phyloP scores from a whole-genome alignment of 768 basidiomycete species.

The Dioszegia crocea region DNA sequence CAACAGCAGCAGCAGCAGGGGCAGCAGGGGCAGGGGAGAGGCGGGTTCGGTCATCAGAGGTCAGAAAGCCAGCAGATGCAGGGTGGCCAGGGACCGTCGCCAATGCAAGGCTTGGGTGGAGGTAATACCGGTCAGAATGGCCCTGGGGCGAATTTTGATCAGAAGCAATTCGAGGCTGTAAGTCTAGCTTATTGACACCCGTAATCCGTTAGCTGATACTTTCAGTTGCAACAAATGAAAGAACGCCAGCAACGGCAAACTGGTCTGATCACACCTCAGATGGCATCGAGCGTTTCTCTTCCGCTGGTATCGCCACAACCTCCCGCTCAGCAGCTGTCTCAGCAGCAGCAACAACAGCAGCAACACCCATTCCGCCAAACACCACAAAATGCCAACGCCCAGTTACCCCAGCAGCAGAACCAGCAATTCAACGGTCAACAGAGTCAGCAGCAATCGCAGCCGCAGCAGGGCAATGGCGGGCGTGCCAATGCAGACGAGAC shows the following conservation, averaged over 20 bases:
- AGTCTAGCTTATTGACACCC: neutral
- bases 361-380: slow-evolving; percentile 7
- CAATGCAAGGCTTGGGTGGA: neutral
- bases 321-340: slow-evolving; percentile 3
- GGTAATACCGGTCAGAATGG: neutral
- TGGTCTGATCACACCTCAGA: slow-evolving; percentile 25
- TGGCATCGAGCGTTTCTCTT: slow-evolving; percentile 7
- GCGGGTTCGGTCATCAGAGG: slow-evolving; percentile 5
- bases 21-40: slow-evolving; percentile 5
- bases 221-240: slow-evolving; percentile 38
- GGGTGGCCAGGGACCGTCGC: slow-evolving; percentile 13
- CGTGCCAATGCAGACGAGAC: neutral
- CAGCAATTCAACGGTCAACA: slow-evolving; percentile 5
- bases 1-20: slow-evolving; percentile 15
- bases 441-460: neutral
- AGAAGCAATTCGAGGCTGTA: slow-evolving; percentile 36
- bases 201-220: neutral
- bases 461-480: neutral
- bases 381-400: slow-evolving; percentile 2
- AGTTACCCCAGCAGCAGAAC: slow-evolving; percentile 2
- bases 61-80: slow-evolving; percentile 27
- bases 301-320: slow-evolving; percentile 27
- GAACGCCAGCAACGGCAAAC: slow-evolving; percentile 24
- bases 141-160: slow-evolving; percentile 9
- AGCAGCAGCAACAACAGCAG: slow-evolving; percentile 14